phyloP scores from a whole-genome alignment of 495 filamentous ascomycete genomes.

The Astrothelium subdiscretum region DNA sequence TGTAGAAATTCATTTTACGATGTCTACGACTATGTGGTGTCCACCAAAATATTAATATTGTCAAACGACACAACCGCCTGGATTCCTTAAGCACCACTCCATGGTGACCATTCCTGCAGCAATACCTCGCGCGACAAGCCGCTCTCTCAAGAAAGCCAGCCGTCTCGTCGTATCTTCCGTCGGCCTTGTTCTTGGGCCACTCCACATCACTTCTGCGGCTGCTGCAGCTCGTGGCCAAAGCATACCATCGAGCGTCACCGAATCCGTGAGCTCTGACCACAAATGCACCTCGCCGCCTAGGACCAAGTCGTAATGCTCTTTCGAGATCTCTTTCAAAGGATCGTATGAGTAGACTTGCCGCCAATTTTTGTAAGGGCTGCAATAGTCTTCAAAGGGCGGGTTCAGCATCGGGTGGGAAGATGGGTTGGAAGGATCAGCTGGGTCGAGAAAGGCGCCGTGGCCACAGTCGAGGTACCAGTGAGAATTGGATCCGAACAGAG shows the following conservation, averaged over 20 bases:
- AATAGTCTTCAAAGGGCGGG: slow-evolving; percentile 69
- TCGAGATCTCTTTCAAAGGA: slow-evolving; percentile 49
- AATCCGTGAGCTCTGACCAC: slow-evolving; percentile 70
- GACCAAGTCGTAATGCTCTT: slow-evolving; percentile 46
- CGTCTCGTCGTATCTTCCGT: slow-evolving; percentile 5
- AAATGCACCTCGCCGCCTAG: slow-evolving; percentile 66
- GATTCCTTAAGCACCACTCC: slow-evolving; percentile 6
- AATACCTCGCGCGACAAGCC: slow-evolving; percentile 54
- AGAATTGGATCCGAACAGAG: slow-evolving; percentile 61
- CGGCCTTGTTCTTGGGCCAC: slow-evolving; percentile 34
- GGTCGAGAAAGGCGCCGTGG: slow-evolving; percentile 61
- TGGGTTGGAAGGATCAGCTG: slow-evolving; percentile 17
- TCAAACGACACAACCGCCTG: slow-evolving; percentile 3
- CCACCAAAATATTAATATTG: no score
- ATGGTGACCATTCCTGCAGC: slow-evolving; percentile 6
- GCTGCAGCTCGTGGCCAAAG: slow-evolving; percentile 63
- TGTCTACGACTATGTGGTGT: no score
- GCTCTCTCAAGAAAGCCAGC: slow-evolving; percentile 52
- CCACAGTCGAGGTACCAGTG: slow-evolving; percentile 72
- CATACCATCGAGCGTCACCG: slow-evolving; percentile 53
- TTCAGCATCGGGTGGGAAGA: slow-evolving; percentile 14
- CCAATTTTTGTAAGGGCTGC: slow-evolving; percentile 63
- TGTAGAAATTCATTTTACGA: no score
- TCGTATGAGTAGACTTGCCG: slow-evolving; percentile 64
- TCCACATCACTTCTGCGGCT: slow-evolving; percentile 68